These are phyloP conservation scores for Aspergillus sp. DNA, from an alignment of 2,329 filamentous ascomycete species.

Conservation along the genomic window DNA sequence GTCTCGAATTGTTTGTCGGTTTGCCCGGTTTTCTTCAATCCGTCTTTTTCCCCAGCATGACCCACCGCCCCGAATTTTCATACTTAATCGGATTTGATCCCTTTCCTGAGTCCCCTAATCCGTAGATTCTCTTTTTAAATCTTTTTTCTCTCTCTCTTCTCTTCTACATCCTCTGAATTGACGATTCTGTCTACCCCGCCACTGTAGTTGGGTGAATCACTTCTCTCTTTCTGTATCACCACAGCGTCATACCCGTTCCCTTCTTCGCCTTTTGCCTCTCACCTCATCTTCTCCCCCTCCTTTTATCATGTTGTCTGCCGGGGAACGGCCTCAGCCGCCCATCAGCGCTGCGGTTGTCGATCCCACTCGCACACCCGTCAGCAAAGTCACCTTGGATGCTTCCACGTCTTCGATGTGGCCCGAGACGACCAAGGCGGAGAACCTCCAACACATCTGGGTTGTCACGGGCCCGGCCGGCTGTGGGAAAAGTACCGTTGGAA, in stretches of 20 bases:
- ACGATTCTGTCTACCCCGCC: neutral
- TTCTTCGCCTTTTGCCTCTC: slow-evolving; percentile 2
- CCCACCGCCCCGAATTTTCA: slow-evolving; percentile 15
- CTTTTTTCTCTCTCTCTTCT: slow-evolving; percentile 3
- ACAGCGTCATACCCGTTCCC: slow-evolving; percentile 13
- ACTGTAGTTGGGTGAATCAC: neutral
- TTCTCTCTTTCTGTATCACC: neutral
- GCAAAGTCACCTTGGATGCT: slow-evolving; percentile 15
- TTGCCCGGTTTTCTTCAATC: slow-evolving; percentile 14
- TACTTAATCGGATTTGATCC: slow-evolving; percentile 17
- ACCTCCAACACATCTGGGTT: slow-evolving; percentile 68
- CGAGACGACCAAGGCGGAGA: slow-evolving; percentile 4
- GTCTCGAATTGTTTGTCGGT: neutral
- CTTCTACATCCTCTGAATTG: neutral
- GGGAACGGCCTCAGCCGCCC: slow-evolving; percentile 27
- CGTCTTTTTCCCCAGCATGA: slow-evolving; percentile 10
- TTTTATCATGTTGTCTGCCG: slow-evolving; percentile 37
- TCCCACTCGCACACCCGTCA: slow-evolving; percentile 4
- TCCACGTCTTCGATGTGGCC: slow-evolving; percentile 13
- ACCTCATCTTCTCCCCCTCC: slow-evolving; percentile 3
- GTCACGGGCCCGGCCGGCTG: slow-evolving; percentile 75
- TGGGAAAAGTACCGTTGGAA: slow-evolving; percentile 72
- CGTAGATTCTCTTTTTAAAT: slow-evolving; percentile 2
- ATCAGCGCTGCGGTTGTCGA: slow-evolving; percentile 18
- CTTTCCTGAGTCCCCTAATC: slow-evolving; percentile 6